Evolutionary conservation across 768 basidiomycete genomes (phyloP), one percentile per base, ranked within the genome.

Genomic region (Paxillus ammoniavirescens): DNA sequence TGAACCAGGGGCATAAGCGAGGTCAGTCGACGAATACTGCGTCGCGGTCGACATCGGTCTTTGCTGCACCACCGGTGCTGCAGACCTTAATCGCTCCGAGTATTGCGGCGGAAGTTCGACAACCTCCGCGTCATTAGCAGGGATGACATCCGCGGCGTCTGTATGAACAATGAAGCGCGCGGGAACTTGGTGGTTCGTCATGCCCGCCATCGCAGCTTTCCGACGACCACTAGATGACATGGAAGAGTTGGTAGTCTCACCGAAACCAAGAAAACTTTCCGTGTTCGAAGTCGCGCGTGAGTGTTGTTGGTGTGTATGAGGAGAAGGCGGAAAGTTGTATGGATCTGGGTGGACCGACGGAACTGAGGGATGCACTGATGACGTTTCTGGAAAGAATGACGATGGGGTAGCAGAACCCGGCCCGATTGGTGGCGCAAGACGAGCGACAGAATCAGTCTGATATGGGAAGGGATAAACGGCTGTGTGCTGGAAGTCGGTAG

Each of bases 81-180:
- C n/a, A 37, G 64, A 54, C 43, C 63, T 65, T 17, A 77, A 77
- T 35, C 79, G 72, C 55, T 82, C 84, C 23, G 77, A 76, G 62
- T 91, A 91, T 64, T 82, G 82, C 14, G 88, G 88, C 26, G 89
- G 89, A n/a, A 89, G 76, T 69, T 91, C 89, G 6, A 89, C 76
- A 18, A 87, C 70, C 6, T 77, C 86, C 15, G 78, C 69, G 52
- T 77, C 73, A 49, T 73, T 73, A 38, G 68, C 71, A 7, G 80
- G 73, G 9, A 72, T 37, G 12, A 62, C 69, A 60, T 89, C 87
- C 49, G 87, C 86, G 8, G 77, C 78, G 63, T 89, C 89, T 3
- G 82, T 84, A 58, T 90, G 87, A 6, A 89, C 58, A 52, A 89
- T 75, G 64, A 82, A 86, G 44, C 84, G 79, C 18, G 84, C 71